phyloP scores from a whole-genome alignment of 1,284 basidiomycete genomes.

The Bondarzewia mesenterica region DNA sequence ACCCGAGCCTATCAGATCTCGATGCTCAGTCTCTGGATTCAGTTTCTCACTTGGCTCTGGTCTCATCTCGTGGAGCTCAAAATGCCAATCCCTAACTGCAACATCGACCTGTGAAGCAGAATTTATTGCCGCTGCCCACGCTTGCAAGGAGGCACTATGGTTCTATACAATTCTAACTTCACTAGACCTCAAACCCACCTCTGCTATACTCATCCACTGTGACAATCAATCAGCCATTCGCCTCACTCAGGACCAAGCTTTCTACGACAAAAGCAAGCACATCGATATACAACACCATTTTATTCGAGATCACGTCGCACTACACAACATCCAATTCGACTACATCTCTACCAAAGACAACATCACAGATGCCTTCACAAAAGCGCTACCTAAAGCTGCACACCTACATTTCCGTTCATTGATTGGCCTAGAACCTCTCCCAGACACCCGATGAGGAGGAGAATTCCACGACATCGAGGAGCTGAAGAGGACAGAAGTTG shows the following conservation, averaged over 20 bases:
- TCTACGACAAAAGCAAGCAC: background rate
- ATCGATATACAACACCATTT: background rate
- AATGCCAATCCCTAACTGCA: background rate
- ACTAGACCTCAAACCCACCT: background rate
- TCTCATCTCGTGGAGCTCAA: slow-evolving; percentile 28
- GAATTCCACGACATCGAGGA: no score
- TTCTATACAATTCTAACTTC: background rate
- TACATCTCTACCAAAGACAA: background rate
- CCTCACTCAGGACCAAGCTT: background rate
- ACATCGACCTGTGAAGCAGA: background rate
- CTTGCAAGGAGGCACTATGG: background rate
- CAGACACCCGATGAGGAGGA: background rate
- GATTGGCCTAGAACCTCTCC: background rate
- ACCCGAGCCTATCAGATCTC: slow-evolving; percentile 11
- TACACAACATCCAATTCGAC: background rate
- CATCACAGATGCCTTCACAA: background rate
- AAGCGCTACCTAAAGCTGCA: background rate
- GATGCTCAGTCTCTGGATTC: slow-evolving; percentile 29
- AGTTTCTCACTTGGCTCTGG: slow-evolving; percentile 22
- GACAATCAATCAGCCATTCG: background rate
- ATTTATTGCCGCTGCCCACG: background rate
- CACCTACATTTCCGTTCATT: background rate
- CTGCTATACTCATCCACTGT: background rate
- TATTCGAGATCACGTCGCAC: no score
- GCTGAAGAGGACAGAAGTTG: no score